Evolutionary conservation across 257 asterid species (phyloP), one percentile per base, ranked within the genome.

Genomic region (Phtheirospermum japonicum): DNA sequence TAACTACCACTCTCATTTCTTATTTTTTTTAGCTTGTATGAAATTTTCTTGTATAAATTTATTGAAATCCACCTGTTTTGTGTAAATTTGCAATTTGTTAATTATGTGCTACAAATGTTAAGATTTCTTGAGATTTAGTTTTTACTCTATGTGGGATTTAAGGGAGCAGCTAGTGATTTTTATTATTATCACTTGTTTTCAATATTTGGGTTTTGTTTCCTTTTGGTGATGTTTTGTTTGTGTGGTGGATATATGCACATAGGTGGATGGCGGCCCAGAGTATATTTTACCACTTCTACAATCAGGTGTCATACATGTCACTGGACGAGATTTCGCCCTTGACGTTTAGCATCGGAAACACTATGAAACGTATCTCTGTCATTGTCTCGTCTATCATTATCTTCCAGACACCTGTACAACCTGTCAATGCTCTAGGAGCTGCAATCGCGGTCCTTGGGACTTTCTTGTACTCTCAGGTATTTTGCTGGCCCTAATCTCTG

Each of bases 251-350:
- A 55, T 72, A 64, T 75, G 68, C 28, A 31, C 43, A 12, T 52
- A 91, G 98, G 98, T 91, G 98, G 98, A 86, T 91, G 87, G 88
- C 80, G 2, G 95, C 97, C 45, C 98, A 92, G 69, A 92, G 97
- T 69, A 72, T 92, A 26, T 92, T 92, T 76, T 92, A 92, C 74
- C 98, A 92, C 68, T 86, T 92, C 59, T 92, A 92, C 85, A 92
- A 92, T 66, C 98, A 92, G 65, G 98, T 88, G 66, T 92, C 98
- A 0, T 92, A 92, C 79, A 92, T 92, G 98, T 92, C 98, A 5
- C 72, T 92, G 60, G 97, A 92, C 40, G 97, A 92, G 81, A 92
- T 92, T 58, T 92, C 98, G 69, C 98, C 98, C 4, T 76, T 92
- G 81, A 92, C 98, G 2, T 92, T 92, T 76, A 92, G 98, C 69